These are phyloP conservation scores for Phytophthora pluvialis DNA, from an alignment of 352 stramenopile species.

Conservation along the genomic window DNA sequence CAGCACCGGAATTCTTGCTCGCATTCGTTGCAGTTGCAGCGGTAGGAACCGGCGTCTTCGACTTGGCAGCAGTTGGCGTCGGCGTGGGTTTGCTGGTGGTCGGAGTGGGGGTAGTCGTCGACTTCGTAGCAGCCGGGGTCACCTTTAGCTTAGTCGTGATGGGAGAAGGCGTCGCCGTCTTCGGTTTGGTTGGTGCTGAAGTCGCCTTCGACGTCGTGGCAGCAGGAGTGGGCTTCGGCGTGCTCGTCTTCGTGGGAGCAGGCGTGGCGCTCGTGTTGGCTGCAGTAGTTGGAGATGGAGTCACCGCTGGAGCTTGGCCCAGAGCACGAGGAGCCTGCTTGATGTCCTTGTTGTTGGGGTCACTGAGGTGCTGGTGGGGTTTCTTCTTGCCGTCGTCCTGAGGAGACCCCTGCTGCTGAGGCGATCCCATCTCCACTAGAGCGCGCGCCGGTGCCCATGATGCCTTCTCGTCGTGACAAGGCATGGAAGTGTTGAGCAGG, in stretches of 20 bases:
- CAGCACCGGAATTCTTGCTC: too few species aligned
- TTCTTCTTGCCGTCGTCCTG: constrained; percentile 9
- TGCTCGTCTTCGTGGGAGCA: constrained; percentile 14
- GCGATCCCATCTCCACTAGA: constrained; percentile 12
- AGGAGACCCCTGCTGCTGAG: constrained; percentile 12
- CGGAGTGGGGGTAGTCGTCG: constrained; percentile 6
- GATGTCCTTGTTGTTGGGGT: background rate
- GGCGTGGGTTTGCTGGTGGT: background rate
- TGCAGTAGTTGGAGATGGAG: constrained; percentile 15
- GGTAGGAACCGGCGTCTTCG: background rate
- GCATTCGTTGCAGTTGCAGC: background rate
- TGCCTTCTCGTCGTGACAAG: constrained; percentile 1
- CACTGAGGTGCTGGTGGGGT: background rate
- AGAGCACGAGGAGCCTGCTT: constrained; percentile 12
- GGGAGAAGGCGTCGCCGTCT: background rate
- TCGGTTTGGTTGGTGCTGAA: background rate
- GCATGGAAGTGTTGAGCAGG: constrained; percentile 6
- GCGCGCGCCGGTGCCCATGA: constrained; percentile 4
- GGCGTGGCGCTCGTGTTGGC: constrained; percentile 1
- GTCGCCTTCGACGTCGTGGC: constrained; percentile 9
- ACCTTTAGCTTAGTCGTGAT: background rate
- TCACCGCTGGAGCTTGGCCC: constrained; percentile 13
- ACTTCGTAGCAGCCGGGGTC: constrained; percentile 3
- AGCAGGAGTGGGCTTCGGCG: constrained; percentile 10
- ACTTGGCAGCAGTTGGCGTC: background rate